phyloP scores from a whole-genome alignment of 192 early-diverging fungal species.

The Thoreauomyces humboldtii region DNA sequence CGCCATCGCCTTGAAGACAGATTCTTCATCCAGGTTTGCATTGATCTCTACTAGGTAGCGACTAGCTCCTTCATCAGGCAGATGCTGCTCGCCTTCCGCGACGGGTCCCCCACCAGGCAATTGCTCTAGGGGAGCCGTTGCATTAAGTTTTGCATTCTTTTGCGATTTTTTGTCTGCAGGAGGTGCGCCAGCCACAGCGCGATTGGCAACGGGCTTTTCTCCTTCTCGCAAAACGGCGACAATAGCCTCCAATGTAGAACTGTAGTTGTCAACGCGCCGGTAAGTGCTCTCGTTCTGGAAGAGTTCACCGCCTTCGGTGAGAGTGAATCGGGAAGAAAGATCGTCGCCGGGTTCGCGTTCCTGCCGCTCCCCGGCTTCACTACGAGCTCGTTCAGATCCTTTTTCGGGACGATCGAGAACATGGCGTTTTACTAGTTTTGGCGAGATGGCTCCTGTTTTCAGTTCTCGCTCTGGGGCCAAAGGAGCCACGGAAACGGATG shows the following conservation, averaged over 20 bases:
- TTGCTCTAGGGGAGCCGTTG: neutral
- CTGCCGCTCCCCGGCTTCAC: constrained; percentile 16
- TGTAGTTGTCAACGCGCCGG: constrained; percentile 39
- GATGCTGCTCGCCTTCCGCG: constrained; percentile 15
- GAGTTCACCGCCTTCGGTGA: constrained; percentile 34
- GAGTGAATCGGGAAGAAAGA: constrained; percentile 25
- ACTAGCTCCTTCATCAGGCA: constrained; percentile 16
- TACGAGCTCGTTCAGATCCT: constrained; percentile 24
- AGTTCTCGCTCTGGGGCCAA: neutral
- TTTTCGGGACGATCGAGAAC: constrained; percentile 23
- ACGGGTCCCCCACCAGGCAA: neutral
- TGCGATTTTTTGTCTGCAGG: constrained; percentile 37
- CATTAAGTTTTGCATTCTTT: constrained; percentile 8
- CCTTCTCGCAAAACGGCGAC: constrained; percentile 35
- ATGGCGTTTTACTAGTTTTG: constrained; percentile 31
- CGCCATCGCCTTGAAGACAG: constrained; percentile 39
- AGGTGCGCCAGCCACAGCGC: constrained; percentile 5
- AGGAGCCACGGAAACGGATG: constrained; percentile 9
- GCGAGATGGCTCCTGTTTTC: constrained; percentile 30
- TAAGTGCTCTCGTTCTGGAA: constrained; percentile 45
- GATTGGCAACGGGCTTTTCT: constrained; percentile 24
- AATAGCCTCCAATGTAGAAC: constrained; percentile 31
- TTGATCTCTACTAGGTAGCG: constrained; percentile 36
- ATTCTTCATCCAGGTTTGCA: constrained; percentile 39
- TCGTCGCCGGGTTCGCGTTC: constrained; percentile 25